Evolutionary conservation across 192 early-diverging fungal species (phyloP), one percentile per base, ranked within the genome.

Genomic region (Rhizophagus prolifer): DNA sequence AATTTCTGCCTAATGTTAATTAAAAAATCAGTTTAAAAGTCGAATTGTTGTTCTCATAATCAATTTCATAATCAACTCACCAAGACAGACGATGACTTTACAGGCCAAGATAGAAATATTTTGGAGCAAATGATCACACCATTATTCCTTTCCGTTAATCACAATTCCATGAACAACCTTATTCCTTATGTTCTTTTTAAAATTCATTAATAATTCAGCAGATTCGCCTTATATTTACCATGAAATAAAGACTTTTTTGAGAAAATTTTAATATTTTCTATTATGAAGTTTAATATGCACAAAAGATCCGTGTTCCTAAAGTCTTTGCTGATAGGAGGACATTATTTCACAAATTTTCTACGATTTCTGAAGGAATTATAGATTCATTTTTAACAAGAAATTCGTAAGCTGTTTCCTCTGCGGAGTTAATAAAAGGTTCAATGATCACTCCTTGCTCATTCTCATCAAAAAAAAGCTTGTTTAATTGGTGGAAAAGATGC

Each of bases 11-110:
- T n/a, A n/a, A n/a, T n/a, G n/a, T n/a, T n/a, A 31, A 31, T 31
- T 70, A 74, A 75, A 75, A 75, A 75, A 66, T 75, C 74, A 75
- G 74, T 54, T 75, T 66, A 66, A 31, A 31, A 31, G 31, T 31
- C 31, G 1, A 31, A 31, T 31, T 31, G 31, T 31, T 54, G 44
- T 44, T 62, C 28, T 47, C 12, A 47, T 13, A 47, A 47, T 47
- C 1, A 47, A 12, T 47, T 12, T 47, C 46, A 12, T 47, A 14
- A 47, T n/a, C n/a, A n/a, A n/a, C n/a, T n/a, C n/a, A n/a, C n/a
- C n/a, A 26, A 70, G 41, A n/a, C 68, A 70, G 14, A 70, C 26
- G 12, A 50, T 28, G 23, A 50, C 44, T 47, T 70, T 44, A 47
- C 68, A 70, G 2, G 68, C n/a, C 5, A 70, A 44, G 10, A 50